Conservation (phyloP, 768 basidiomycete species). For the Phlebiopsis gigantea region DNA sequence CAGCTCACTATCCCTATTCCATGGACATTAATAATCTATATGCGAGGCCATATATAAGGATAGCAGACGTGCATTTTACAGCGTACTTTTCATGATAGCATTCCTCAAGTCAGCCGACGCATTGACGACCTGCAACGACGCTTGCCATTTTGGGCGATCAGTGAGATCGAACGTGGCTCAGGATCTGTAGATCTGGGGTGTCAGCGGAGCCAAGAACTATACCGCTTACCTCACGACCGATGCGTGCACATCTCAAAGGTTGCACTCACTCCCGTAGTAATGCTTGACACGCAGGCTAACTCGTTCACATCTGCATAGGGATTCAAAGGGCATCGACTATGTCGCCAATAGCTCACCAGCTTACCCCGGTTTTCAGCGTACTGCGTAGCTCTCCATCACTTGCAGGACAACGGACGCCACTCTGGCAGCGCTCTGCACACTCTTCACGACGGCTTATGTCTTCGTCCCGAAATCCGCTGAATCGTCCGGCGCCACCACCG, state of each 20-base stretch:
- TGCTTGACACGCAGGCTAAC: too few relatives aligned
- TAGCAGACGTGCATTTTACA: too few relatives aligned
- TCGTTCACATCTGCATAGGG: too few relatives aligned
- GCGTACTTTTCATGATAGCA: background rate
- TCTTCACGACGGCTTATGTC: constrained; percentile 8
- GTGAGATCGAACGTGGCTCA: background rate
- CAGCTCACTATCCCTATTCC: too few relatives aligned
- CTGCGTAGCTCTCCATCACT: background rate
- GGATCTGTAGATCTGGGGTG: background rate
- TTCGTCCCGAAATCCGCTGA: constrained; percentile 30
- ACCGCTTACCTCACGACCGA: too few relatives aligned
- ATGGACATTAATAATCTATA: too few relatives aligned
- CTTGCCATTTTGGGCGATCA: background rate
- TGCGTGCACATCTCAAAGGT: too few relatives aligned
- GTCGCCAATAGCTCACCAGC: background rate
- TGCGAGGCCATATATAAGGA: too few relatives aligned
- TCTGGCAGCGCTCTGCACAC: background rate
- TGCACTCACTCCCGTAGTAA: too few relatives aligned
- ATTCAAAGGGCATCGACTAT: too few relatives aligned
- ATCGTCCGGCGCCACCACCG: constrained; percentile 67
- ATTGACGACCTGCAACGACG: background rate
- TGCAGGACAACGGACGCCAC: background rate
- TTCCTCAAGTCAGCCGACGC: background rate
- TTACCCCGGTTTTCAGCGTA: background rate
- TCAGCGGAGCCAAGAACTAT: background rate